Percentiles rank a stretch among this genome's conserved stretches.
phyloP scores from a whole-genome alignment of 805 yeast genomes.

The Pichia phayaonensis region DNA sequence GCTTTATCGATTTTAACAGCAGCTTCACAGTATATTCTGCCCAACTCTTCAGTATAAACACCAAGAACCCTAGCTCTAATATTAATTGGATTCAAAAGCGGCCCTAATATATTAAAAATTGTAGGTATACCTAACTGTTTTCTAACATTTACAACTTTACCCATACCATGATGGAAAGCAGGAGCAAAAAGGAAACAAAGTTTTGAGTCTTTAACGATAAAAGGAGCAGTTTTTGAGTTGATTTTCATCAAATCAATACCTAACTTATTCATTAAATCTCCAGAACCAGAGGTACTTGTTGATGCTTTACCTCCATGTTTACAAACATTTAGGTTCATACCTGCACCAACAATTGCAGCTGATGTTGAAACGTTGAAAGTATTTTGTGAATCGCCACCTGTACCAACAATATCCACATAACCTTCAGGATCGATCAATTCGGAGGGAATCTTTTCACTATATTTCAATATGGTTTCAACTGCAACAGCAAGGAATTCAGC shows the following conservation, averaged over 20 bases:
- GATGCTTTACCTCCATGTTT: slow-evolving; percentile 98
- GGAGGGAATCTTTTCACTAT: slow-evolving; percentile 48
- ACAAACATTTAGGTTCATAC: slow-evolving; percentile 72
- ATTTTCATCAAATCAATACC: slow-evolving; percentile 79
- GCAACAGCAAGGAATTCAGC: slow-evolving; percentile 84
- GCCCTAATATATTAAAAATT: slow-evolving; percentile 90
- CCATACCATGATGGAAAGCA: slow-evolving; percentile 89
- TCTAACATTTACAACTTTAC: slow-evolving; percentile 70
- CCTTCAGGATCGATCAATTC: slow-evolving; percentile 39
- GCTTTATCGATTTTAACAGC: slow-evolving; percentile 53
- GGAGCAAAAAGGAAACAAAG: slow-evolving; percentile 86
- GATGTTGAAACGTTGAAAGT: slow-evolving; percentile 96
- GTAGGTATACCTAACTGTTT: slow-evolving; percentile 81
- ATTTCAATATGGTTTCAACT: slow-evolving; percentile 62
- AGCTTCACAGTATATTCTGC: slow-evolving; percentile 78
- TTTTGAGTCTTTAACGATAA: slow-evolving; percentile 39
- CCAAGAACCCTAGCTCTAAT: slow-evolving; percentile 77
- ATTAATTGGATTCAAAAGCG: slow-evolving; percentile 86
- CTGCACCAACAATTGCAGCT: slow-evolving; percentile 90
- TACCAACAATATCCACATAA: slow-evolving; percentile 87
- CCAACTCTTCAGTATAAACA: slow-evolving; percentile 73
- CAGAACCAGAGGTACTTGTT: slow-evolving; percentile 88
- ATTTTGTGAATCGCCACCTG: slow-evolving; percentile 98
- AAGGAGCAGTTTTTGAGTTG: slow-evolving; percentile 52
- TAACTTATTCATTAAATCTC: slow-evolving; percentile 73